Evolutionary conservation across 2,329 filamentous ascomycete species (phyloP).

Genomic region (Neonectria neomacrospora): DNA sequence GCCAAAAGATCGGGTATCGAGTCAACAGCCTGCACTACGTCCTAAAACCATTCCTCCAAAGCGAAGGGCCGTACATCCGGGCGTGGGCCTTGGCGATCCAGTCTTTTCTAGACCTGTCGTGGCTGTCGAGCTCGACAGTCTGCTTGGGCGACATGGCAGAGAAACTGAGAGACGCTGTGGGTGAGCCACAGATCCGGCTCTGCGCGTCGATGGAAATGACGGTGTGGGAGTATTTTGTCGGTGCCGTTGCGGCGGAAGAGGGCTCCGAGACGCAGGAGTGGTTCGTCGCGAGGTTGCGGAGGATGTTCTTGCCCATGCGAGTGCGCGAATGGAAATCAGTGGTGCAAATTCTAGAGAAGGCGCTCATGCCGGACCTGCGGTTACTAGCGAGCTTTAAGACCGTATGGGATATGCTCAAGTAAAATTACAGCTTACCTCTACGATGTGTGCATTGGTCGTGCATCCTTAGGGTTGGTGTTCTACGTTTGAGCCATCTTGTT

Average conservation of each 20-base stretch:
- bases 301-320: conserved; percentile 12
- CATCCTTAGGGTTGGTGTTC: no score
- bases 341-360: not conserved
- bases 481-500: no score
- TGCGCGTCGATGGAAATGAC: conserved; percentile 33
- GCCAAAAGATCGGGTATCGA: conserved; percentile 12
- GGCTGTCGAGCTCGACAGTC: not conserved
- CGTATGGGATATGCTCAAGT: not conserved
- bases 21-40: conserved; percentile 20
- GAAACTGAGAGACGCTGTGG: conserved; percentile 15
- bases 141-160: conserved; percentile 8
- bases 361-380: conserved; percentile 9
- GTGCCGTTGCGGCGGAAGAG: conserved; percentile 20
- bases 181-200: conserved; percentile 26
- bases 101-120: conserved; percentile 29
- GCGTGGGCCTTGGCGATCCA: conserved; percentile 20
- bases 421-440: not conserved
- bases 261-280: conserved; percentile 4
- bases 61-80: conserved; percentile 25
- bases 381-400: conserved; percentile 6
- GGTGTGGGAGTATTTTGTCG: conserved; percentile 39
- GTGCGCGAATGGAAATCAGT: not conserved
- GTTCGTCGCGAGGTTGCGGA: conserved; percentile 16
- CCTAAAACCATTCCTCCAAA: conserved; percentile 18
- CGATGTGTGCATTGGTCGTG: not conserved